Base-by-base conservation (phyloP, 129 eudicot species). In the Escallonia rubra region DNA sequence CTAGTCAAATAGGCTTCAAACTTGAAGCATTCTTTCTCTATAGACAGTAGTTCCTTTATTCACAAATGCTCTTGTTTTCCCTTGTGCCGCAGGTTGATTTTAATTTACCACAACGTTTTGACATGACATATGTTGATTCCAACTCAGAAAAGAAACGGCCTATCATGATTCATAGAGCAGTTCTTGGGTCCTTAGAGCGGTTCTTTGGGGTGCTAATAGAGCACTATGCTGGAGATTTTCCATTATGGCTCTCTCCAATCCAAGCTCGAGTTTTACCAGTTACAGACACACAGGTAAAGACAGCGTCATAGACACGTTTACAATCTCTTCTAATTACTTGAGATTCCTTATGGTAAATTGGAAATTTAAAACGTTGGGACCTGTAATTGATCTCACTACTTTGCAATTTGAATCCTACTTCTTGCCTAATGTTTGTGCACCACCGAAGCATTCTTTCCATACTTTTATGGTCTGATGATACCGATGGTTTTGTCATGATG, bases 151-250 rank as follows among this genome's bases (percentile, higher is more conserved):
- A 64, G 79, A 90, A 81, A 80, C 84, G 96, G 13, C 99, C 99
- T 6, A 90, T 94, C 72, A 90, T 94, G 97, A 94, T 94, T 52
- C 99, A 94, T 63, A 80, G 99, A 83, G 99, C 99, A 11, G 86
- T 94, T 68, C 97, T 94, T 69, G 99, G 99, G 61, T 94, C 99
- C 63, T 72, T 94, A 74, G 99, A 94, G 77, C 75, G 99, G 55
- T 90, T 94, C 64, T 94, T 94, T 59, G 99, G 97, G 43, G 97
- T 94, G 54, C 90, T 94, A 42, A 85, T 94, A 54, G 99, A 94
- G 82, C 93, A 94, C 68, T 94, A 90, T 69, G 97, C 97, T 12
- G 99, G 99, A 47, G 97, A 94, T 71, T 90, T 90, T 14, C 99
- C 99, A 6, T 67, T 94, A 49, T 94, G 99, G 99, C 94, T 94